Evolutionary conservation across 305 asterid genomes (phyloP), one percentile per base, ranked within the genome.

Genomic region (Fraxinus ornus): DNA sequence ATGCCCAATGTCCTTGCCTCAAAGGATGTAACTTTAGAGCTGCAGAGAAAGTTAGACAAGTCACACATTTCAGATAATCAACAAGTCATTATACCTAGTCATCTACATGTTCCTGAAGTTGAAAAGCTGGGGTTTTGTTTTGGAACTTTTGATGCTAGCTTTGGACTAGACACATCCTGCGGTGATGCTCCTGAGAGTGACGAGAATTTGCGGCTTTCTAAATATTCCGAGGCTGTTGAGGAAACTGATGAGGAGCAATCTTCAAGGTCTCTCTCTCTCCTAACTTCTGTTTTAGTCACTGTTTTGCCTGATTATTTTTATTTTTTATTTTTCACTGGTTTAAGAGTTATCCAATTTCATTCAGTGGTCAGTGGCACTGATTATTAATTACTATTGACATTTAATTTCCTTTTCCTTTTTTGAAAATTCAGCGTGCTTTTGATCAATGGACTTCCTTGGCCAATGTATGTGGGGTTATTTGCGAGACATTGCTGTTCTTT

Each of bases 61-160:
- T 79, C 87, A 0, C 93, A 85, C 84, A 83, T 95, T 80, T 91
- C 98, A 75, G 92, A 86, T 75, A 88, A 86, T 49, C 90, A 92
- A 80, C 94, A 92, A 87, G 99, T 95, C 81, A 90, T 93, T 84
- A 91, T 95, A 22, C 99, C 98, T 22, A 87, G 86, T 85, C 97
- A 95, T 82, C 92, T 94, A 57, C 99, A 95, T 84, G 97, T 93
- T 57, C 97, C 97, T 77, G 95, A 91, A 83, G 89, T 90, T 85
- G 94, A 91, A 78, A 94, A 94, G 81, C 98, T 95, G 79, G 97
- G 98, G 83, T 95, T 95, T 83, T 85, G 94, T 87, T 95, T 95
- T 90, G 98, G 98, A 88, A 95, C 97, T 87, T 95, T 95, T 85
- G 98, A 91, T 85, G 88, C 94, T 83, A 86, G 89, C 87, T 88